These are phyloP conservation scores for Mycena vitilis DNA, from an alignment of 768 basidiomycete genomes.

Conservation along the genomic window DNA sequence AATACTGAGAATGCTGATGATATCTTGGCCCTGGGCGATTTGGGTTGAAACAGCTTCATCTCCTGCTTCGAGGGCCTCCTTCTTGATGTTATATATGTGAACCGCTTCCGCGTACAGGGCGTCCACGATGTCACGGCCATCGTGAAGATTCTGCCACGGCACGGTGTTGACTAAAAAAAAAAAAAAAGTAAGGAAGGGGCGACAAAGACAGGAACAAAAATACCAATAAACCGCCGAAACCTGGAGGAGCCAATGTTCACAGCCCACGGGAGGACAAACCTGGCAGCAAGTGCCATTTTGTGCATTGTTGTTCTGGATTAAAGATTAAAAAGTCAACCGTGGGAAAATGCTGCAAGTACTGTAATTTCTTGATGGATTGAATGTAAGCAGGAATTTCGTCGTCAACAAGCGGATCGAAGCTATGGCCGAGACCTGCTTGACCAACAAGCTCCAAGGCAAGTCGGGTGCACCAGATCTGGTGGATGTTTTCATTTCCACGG, in stretches of 20 bases:
- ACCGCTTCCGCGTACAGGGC: slow-evolving; percentile 46
- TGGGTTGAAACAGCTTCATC: slow-evolving; percentile 44
- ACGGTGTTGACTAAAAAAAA: slow-evolving; percentile 41
- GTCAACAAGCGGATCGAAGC: slow-evolving; percentile 54
- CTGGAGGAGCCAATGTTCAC: slow-evolving; percentile 46
- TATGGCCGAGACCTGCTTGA: slow-evolving; percentile 58
- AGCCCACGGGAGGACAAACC: slow-evolving; percentile 42
- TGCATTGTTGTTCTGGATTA: slow-evolving; percentile 2
- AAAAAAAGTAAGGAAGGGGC: too few species aligned
- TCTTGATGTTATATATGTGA: slow-evolving; percentile 52
- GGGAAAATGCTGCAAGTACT: slow-evolving; percentile 36
- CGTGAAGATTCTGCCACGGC: slow-evolving; percentile 44
- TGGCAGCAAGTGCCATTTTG: slow-evolving; percentile 31
- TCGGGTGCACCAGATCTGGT: slow-evolving; percentile 49
- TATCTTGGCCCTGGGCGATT: slow-evolving; percentile 46
- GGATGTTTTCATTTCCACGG: background rate
- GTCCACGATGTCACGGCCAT: slow-evolving; percentile 46
- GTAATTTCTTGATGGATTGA: slow-evolving; percentile 45
- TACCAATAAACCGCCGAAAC: slow-evolving; percentile 44
- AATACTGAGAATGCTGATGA: slow-evolving; percentile 46
- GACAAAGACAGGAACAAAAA: too few species aligned
- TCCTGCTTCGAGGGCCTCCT: slow-evolving; percentile 41
- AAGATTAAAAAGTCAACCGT: background rate
- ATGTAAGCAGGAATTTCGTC: slow-evolving; percentile 47
- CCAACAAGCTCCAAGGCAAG: slow-evolving; percentile 62